These are phyloP conservation scores for Fragaria nilgerrensis DNA, from an alignment of 306 rosid species.

Conservation along the genomic window DNA sequence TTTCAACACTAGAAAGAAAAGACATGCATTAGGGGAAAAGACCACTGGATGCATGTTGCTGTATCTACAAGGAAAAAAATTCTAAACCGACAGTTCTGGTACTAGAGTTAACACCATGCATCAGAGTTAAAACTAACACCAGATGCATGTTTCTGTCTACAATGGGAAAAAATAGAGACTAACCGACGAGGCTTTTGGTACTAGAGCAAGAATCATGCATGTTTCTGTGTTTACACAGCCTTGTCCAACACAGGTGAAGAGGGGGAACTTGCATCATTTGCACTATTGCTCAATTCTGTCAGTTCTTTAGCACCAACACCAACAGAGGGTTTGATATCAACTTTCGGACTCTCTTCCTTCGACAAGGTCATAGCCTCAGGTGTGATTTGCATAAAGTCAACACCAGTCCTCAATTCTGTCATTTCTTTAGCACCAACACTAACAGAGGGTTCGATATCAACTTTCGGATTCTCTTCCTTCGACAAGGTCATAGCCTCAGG, in stretches of 20 bases:
- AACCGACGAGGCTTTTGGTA: conserved; percentile 9
- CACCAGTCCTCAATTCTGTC: conserved; percentile 22
- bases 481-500: conserved; percentile 6
- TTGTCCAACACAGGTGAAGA: conserved; percentile 20
- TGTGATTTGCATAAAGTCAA: conserved; percentile 10
- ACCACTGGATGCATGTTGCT: not conserved
- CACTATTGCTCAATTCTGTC: conserved; percentile 18
- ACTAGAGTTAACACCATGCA: not conserved
- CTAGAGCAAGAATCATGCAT: conserved; percentile 26
- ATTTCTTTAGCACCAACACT: conserved; percentile 14
- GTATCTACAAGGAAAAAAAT: not conserved
- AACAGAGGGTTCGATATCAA: not conserved
- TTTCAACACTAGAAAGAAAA: not conserved
- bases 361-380: conserved; percentile 8
- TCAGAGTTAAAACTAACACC: not conserved
- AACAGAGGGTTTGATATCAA: not conserved
- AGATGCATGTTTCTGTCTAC: conserved; percentile 7
- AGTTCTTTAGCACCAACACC: conserved; percentile 14
- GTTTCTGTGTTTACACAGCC: conserved; percentile 16
- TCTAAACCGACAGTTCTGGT: not conserved
- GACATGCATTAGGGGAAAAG: not conserved
- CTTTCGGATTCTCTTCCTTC: conserved; percentile 5
- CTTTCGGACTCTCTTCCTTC: conserved; percentile 7
- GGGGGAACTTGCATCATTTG: conserved; percentile 6
- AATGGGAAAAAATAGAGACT: conserved; percentile 18